phyloP scores from a whole-genome alignment of 2,329 filamentous ascomycete genomes.

The Fonsecaea nubica region DNA sequence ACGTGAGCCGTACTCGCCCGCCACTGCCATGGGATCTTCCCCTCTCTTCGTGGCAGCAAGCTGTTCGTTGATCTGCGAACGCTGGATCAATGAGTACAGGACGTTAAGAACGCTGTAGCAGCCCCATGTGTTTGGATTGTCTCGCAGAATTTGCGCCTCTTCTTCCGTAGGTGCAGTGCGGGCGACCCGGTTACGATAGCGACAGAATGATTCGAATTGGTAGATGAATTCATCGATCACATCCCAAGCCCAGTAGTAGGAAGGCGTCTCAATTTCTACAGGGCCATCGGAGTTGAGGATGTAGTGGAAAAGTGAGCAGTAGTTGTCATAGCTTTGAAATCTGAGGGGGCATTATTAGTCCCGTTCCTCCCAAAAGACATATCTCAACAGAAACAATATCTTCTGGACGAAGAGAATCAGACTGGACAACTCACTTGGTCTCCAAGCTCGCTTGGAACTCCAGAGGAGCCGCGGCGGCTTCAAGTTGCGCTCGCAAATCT shows the following conservation, averaged over 20 bases:
- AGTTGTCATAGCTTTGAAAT: slow-evolving; percentile 84
- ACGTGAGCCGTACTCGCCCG: slow-evolving; percentile 92
- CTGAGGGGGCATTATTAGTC: not conserved
- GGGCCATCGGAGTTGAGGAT: slow-evolving; percentile 99
- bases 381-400: not conserved
- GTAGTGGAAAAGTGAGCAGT: slow-evolving; percentile 99
- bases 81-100: slow-evolving; percentile 97
- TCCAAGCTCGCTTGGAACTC: slow-evolving; percentile 96
- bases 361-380: not conserved
- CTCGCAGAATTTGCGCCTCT: slow-evolving; percentile 86
- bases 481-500: slow-evolving; percentile 91
- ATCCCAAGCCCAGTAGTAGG: slow-evolving; percentile 99
- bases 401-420: no score
- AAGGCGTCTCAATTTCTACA: slow-evolving; percentile 90
- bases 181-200: slow-evolving; percentile 91
- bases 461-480: slow-evolving; percentile 88
- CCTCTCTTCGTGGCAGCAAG: slow-evolving; percentile 91
- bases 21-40: slow-evolving; percentile 85
- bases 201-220: slow-evolving; percentile 99
- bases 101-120: slow-evolving; percentile 99
- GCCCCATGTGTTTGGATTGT: slow-evolving; percentile 99
- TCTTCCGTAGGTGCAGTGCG: slow-evolving; percentile 82
- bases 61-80: slow-evolving; percentile 98
- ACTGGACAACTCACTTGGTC: slow-evolving; percentile 77
- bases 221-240: slow-evolving; percentile 99